Conservation (phyloP, 2,329 filamentous ascomycete species). For the Rhexocercosporidium sp. region DNA sequence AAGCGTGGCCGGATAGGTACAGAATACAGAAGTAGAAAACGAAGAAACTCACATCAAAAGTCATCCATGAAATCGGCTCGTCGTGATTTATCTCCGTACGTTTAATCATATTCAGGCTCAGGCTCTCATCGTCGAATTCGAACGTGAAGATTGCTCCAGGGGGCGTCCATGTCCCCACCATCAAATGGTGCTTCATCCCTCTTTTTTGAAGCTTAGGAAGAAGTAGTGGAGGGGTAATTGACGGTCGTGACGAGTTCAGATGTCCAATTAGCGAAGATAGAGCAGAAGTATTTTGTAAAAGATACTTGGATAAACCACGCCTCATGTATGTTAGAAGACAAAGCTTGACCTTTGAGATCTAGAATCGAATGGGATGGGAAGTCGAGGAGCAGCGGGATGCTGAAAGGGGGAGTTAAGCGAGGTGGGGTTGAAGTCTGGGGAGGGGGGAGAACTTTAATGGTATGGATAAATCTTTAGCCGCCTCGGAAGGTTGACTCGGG, state of each 20-base stretch:
- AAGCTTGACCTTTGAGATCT: neutral
- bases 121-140: slow-evolving; percentile 81
- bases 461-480: neutral
- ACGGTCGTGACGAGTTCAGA: neutral
- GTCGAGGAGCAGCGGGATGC: neutral
- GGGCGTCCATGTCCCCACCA: slow-evolving; percentile 91
- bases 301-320: too few relatives aligned
- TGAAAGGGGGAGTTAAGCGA: neutral
- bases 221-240: neutral
- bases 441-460: neutral
- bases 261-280: neutral
- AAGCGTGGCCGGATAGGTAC: too few relatives aligned
- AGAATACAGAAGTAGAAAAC: neutral
- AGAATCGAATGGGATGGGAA: neutral
- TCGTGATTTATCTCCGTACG: slow-evolving; percentile 80
- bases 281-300: neutral
- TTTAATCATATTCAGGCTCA: slow-evolving; percentile 77
- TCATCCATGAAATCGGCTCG: slow-evolving; percentile 94
- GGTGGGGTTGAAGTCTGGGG: neutral
- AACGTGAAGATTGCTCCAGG: slow-evolving; percentile 91
- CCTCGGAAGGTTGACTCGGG: neutral
- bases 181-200: slow-evolving; percentile 82
- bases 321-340: neutral
- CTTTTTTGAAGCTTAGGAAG: neutral
- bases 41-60: slow-evolving; percentile 71